Evolutionary conservation across 805 yeast genomes (phyloP).

Genomic region (Metschnikowia hibisci): DNA sequence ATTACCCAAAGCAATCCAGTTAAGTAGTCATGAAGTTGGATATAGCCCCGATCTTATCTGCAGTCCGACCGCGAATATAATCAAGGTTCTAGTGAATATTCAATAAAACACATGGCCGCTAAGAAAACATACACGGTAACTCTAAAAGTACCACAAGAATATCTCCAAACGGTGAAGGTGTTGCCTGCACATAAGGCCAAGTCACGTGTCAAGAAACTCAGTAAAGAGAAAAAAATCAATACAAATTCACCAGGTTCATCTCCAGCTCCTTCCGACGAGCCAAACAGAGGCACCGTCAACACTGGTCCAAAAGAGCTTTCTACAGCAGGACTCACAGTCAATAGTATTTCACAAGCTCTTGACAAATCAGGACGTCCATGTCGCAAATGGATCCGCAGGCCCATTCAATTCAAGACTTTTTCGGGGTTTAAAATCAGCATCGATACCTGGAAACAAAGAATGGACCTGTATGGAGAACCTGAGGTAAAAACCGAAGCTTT

Average conservation of each 20-base stretch:
- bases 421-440: conserved; percentile 39
- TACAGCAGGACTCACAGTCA: conserved; percentile 40
- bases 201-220: conserved; percentile 29
- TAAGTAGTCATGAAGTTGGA: too few species aligned
- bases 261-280: conserved; percentile 21
- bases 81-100: too few species aligned
- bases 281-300: conserved; percentile 14
- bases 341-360: conserved; percentile 27
- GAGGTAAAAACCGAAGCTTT: neutral
- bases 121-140: conserved; percentile 34
- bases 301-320: conserved; percentile 39
- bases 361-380: conserved; percentile 36
- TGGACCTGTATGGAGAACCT: neutral
- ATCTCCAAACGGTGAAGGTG: conserved; percentile 22
- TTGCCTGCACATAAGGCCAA: conserved; percentile 28
- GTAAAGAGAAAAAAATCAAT: conserved; percentile 27
- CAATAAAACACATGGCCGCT: conserved; percentile 25
- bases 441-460: conserved; percentile 11
- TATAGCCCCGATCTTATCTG: too few species aligned
- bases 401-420: conserved; percentile 38
- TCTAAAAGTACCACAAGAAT: conserved; percentile 27
- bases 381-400: conserved; percentile 32
- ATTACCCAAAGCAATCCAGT: too few species aligned
- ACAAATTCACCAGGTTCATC: conserved; percentile 22
- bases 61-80: too few species aligned